Evolutionary conservation across 2,329 filamentous ascomycete species (phyloP), one percentile per base, ranked within the genome.

Genomic region (Microcyclosporella mali): DNA sequence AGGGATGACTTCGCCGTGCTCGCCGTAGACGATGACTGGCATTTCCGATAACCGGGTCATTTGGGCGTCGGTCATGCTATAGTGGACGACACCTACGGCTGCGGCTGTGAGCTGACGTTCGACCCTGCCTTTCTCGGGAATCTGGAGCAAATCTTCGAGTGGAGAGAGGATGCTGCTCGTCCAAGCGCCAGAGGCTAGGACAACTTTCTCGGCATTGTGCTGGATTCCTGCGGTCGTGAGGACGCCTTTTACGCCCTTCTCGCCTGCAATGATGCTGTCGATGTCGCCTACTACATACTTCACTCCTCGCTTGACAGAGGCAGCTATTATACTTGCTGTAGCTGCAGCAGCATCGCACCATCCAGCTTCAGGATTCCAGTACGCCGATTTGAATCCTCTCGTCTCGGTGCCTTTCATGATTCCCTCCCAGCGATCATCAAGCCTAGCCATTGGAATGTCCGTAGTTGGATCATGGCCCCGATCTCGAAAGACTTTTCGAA

Each of bases 61-160:
- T 48, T 81, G 74, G 9, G 65, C 62, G 1, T 70, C 64, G 4
- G 70, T 68, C 6, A 83, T 67, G 27, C 70, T 68, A 18, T 74
- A 74, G 62, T 80, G 76, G 0, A 74, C 78, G 0, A 77, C 77
- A 2, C 73, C 73, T 12, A 81, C 75, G 1, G 76, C 80, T 0
- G 78, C 77, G 3, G 79, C 78, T 33, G 69, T 64, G 14, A 73
- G 65, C 50, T 83, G 79, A 19, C 71, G 63, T 42, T 77, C 69
- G 18, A 72, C 63, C 37, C 72, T 66, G 18, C 73, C 62, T 2
- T 68, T 63, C 1, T 71, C 70, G 33, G 67, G 65, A 41, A 73
- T 58, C 2, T 53, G 41, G 4, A 73, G 50, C 2, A 58, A 49
- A 43, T 72, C 69, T 50, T 75, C 71, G 2, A 71, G 30, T 11